Percentiles rank a stretch among this genome's conserved stretches.
Evolutionary conservation across 441 rosid genomes (phyloP).

Genomic region (Syzygium malaccense): DNA sequence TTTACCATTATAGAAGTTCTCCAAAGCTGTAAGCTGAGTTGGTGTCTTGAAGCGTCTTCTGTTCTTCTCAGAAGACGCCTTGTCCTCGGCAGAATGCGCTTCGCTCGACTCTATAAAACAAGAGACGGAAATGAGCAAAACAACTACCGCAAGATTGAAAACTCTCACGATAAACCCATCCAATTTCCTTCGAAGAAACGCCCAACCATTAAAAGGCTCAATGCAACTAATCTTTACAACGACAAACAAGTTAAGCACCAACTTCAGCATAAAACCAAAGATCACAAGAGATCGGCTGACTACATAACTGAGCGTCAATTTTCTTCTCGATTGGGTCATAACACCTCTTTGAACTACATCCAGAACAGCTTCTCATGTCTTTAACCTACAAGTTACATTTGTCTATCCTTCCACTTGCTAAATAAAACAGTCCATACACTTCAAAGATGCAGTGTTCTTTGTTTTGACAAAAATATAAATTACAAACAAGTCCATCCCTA

Average conservation of each 20-base stretch:
- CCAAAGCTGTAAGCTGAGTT: conserved; percentile 61
- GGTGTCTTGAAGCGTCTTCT: conserved; percentile 72
- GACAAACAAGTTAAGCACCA: neutral
- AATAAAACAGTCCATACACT: neutral
- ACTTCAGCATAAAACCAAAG: neutral
- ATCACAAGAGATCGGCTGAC: neutral
- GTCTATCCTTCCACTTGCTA: neutral
- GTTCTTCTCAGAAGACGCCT: conserved; percentile 42
- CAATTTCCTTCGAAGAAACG: neutral
- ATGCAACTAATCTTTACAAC: neutral
- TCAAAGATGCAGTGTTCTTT: neutral
- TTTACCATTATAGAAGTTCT: conserved; percentile 67
- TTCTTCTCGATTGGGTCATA: neutral
- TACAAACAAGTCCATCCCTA: neutral
- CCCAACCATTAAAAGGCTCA: neutral
- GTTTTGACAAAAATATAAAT: neutral
- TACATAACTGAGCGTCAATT: neutral
- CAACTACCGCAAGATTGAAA: neutral
- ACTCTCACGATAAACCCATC: neutral
- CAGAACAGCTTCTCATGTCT: neutral
- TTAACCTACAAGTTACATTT: neutral
- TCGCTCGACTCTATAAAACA: conserved; percentile 47
- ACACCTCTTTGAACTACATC: neutral
- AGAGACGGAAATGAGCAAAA: neutral
- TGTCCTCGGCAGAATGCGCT: conserved; percentile 50